Base-by-base conservation (phyloP, 208 protist genomes). In the Blastocrithidia nonstop region DNA sequence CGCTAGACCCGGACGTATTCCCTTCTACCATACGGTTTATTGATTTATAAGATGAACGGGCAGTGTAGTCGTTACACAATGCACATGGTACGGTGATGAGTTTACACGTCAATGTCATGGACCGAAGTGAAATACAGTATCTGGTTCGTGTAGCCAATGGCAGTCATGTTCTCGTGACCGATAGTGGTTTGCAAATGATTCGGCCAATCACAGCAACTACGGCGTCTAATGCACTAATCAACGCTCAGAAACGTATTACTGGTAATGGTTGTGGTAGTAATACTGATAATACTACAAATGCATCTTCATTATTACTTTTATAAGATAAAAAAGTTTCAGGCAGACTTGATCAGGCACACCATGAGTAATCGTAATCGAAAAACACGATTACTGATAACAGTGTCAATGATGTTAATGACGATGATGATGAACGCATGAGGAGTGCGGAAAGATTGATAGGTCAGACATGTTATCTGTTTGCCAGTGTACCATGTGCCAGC, bases 81-180 rank as follows among this genome's bases (percentile, higher is more conserved):
- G 78, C 75, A 8, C 83, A 87, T 45, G 83, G 78, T 31, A 87
- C 71, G 6, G 82, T 87, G 54, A 54, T 93, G 26, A 83, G 67
- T 52, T 79, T 72, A 41, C 83, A 93, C 45, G 78, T 93, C 1
- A 78, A 92, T 45, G 64, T 86, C 17, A 75, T 87, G 51, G 79
- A 93, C 51, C 66, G 64, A 36, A 71, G 61, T 40, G 83, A 93
- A 62, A 50, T 93, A 40, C 71, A 72, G 45, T 87, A 76, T 47
- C 69, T 93, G 16, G 76, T 93, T 13, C 66, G 83, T 6, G 61
- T 93, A 25, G 67, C 73, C 2, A 69, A 72, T 39, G 78, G 78
- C 21, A 53, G 64, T 13, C 78, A 93, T 57, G 76, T 93, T 3
- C 56, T 93, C 46, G 75, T 93, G 9, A 66, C 72, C 7, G 83